phyloP scores from a whole-genome alignment of 148 eudicot species.

The Heliamphora exappendiculata region DNA sequence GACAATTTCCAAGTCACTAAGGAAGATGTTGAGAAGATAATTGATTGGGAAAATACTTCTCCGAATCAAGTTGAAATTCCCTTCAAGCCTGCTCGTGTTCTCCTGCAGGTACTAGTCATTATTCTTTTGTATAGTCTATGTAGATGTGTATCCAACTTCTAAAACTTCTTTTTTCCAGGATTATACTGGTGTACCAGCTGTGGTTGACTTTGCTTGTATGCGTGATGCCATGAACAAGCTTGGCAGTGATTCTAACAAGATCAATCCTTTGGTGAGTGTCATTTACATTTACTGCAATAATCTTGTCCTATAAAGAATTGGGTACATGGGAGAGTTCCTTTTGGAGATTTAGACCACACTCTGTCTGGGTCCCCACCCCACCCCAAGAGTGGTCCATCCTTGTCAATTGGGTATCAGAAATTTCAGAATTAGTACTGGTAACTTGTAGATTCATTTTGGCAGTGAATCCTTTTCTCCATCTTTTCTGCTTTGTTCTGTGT shows the following conservation, averaged over 20 bases:
- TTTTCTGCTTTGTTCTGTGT: no score
- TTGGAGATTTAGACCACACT: no score
- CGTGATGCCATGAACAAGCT: conserved; percentile 67
- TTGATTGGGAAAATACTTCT: conserved; percentile 54
- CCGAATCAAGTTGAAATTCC: conserved; percentile 66
- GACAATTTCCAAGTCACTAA: conserved; percentile 59
- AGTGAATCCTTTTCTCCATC: no score
- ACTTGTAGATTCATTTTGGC: no score
- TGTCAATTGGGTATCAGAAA: no score
- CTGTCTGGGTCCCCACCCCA: no score
- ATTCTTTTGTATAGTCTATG: neutral
- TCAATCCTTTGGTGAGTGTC: conserved; percentile 51
- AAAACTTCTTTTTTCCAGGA: conserved; percentile 30
- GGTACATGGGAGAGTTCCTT: neutral
- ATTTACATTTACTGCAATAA: neutral
- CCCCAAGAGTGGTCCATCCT: no score
- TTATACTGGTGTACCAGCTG: conserved; percentile 64
- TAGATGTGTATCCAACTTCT: neutral
- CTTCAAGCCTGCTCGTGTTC: conserved; percentile 71
- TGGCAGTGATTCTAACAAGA: conserved; percentile 56
- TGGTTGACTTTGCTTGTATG: conserved; percentile 60
- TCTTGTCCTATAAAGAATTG: neutral
- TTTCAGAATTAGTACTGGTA: no score
- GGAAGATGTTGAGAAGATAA: conserved; percentile 66
- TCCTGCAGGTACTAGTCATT: conserved; percentile 41